Evolutionary conservation across 73 alveolate genomes (phyloP).

Genomic region (Breviolum minutum): DNA sequence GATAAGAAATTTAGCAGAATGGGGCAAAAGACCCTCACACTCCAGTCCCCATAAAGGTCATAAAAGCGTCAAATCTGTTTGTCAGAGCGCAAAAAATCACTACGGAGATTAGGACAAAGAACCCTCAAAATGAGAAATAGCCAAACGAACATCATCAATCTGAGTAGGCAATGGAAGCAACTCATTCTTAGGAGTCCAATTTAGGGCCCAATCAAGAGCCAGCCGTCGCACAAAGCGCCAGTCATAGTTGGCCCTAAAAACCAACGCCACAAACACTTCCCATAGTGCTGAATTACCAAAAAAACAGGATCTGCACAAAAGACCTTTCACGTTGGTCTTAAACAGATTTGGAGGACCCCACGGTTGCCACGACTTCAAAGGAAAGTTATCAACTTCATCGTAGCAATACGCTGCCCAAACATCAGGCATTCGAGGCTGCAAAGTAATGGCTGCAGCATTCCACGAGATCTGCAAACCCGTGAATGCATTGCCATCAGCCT

Average conservation of each 20-base stretch:
- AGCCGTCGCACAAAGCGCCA: not conserved
- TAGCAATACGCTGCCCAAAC: not conserved
- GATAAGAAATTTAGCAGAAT: too few species aligned
- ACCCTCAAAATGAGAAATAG: not conserved
- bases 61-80: too few species aligned
- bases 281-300: not conserved
- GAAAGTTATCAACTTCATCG: slow-evolving; percentile 8
- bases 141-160: not conserved
- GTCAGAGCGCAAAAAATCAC: too few species aligned
- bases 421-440: slow-evolving; percentile 2
- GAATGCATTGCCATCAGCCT: not conserved
- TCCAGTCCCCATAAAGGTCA: too few species aligned
- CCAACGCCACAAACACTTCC: not conserved
- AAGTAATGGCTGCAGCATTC: not conserved
- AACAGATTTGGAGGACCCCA: not conserved
- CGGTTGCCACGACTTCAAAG: not conserved
- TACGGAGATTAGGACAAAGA: not conserved
- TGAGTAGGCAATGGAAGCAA: not conserved
- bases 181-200: not conserved
- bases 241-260: not conserved
- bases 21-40: not conserved
- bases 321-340: not conserved
- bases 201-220: not conserved
- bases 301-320: not conserved
- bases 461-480: not conserved